Evolutionary conservation across 2,329 filamentous ascomycete genomes (phyloP).

Genomic region (Neonectria magnoliae): DNA sequence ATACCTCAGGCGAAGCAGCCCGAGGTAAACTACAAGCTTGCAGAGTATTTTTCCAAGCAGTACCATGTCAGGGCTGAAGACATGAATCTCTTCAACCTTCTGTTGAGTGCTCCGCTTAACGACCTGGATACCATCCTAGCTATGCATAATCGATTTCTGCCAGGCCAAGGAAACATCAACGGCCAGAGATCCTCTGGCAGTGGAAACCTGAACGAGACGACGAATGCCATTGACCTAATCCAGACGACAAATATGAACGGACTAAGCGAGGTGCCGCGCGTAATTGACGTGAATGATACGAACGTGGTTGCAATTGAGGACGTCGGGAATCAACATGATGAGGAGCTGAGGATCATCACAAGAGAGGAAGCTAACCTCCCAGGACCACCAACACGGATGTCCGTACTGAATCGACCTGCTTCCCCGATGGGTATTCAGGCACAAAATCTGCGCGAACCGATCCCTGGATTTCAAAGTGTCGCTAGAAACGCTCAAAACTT

Average conservation of each 20-base stretch:
- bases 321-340: not conserved
- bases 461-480: slow-evolving; percentile 15
- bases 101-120: not conserved
- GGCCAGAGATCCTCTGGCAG: not conserved
- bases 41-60: slow-evolving; percentile 6
- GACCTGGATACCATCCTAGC: not conserved
- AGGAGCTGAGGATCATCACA: not conserved
- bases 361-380: not conserved
- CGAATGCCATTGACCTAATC: no score
- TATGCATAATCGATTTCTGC: not conserved
- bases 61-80: not conserved
- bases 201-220: not conserved
- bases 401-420: not conserved
- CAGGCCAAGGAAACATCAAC: not conserved
- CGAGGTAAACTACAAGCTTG: not conserved
- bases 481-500: slow-evolving; percentile 5
- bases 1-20: not conserved
- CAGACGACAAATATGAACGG: no score
- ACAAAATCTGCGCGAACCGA: slow-evolving; percentile 2
- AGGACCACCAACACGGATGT: not conserved
- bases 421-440: not conserved
- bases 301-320: not conserved
- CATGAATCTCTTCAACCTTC: slow-evolving; percentile 5
- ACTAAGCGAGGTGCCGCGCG: no score
- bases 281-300: not conserved